A percentile compares a stretch with the other conserved stretches of the same genome.
Conservation (phyloP, 805 yeast species). For the Alloascoidea hylecoeti region DNA sequence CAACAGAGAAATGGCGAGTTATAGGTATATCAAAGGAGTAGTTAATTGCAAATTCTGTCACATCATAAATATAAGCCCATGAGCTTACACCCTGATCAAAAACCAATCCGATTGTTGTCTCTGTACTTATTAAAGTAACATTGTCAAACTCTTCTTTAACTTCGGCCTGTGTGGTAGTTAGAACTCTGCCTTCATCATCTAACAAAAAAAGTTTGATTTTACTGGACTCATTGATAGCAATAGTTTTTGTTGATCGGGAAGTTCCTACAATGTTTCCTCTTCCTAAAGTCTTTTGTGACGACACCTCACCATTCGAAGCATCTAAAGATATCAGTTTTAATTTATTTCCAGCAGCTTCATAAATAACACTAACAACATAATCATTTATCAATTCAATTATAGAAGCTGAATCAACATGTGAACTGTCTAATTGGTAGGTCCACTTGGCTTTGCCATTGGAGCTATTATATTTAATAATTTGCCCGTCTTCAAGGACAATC, state of each 20-base stretch:
- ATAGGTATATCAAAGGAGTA: too few species aligned
- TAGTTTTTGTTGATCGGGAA: neutral
- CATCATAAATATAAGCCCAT: too few species aligned
- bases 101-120: conserved; percentile 1
- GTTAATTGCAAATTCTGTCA: too few species aligned
- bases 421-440: neutral
- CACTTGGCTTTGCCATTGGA: neutral
- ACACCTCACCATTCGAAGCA: neutral
- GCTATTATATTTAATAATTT: neutral
- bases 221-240: neutral
- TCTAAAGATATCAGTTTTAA: neutral
- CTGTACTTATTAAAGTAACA: neutral
- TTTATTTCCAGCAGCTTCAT: neutral
- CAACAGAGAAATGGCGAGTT: too few species aligned
- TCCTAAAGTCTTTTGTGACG: neutral
- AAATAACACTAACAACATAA: neutral
- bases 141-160: neutral
- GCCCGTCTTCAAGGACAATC: neutral
- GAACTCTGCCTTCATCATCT: too few species aligned
- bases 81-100: too few species aligned
- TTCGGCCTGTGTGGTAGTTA: too few species aligned
- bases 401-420: neutral
- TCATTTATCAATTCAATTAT: neutral
- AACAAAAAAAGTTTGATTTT: neutral
- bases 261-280: neutral